phyloP scores from a whole-genome alignment of 179 eudicot species.

The Beta corolliflora region DNA sequence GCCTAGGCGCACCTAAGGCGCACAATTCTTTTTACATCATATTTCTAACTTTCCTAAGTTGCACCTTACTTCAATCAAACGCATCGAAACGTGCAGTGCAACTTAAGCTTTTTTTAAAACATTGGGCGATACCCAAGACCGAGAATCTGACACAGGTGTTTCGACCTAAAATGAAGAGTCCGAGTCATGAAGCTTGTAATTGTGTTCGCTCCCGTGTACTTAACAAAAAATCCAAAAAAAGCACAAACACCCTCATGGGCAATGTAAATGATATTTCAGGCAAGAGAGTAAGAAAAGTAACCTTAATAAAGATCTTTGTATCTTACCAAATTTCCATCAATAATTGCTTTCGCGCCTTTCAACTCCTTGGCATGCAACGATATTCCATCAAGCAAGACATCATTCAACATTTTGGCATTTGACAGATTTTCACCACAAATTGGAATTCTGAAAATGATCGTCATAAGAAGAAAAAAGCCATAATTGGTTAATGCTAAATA shows the following conservation, averaged over 20 bases:
- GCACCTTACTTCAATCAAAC: no score
- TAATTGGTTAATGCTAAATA: neutral
- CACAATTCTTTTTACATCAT: no score
- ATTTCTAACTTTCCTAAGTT: no score
- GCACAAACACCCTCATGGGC: neutral
- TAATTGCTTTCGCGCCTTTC: constrained; percentile 61
- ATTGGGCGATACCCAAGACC: no score
- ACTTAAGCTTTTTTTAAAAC: no score
- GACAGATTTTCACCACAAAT: constrained; percentile 48
- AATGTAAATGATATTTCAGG: neutral
- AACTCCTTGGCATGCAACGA: constrained; percentile 68
- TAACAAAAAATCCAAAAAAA: neutral
- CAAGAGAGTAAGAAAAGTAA: neutral
- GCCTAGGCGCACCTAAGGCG: no score
- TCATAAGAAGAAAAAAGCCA: constrained; percentile 16
- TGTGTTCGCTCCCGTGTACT: neutral
- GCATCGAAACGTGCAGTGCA: no score
- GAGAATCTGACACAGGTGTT: neutral
- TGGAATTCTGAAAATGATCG: constrained; percentile 59
- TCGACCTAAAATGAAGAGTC: neutral
- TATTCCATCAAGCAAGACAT: constrained; percentile 62
- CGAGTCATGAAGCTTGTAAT: neutral
- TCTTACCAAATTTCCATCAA: constrained; percentile 83
- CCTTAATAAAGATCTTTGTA: neutral
- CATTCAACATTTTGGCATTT: constrained; percentile 45